Evolutionary conservation across 139 green algal species (phyloP).

Genomic region (Coelastrella sp.): DNA sequence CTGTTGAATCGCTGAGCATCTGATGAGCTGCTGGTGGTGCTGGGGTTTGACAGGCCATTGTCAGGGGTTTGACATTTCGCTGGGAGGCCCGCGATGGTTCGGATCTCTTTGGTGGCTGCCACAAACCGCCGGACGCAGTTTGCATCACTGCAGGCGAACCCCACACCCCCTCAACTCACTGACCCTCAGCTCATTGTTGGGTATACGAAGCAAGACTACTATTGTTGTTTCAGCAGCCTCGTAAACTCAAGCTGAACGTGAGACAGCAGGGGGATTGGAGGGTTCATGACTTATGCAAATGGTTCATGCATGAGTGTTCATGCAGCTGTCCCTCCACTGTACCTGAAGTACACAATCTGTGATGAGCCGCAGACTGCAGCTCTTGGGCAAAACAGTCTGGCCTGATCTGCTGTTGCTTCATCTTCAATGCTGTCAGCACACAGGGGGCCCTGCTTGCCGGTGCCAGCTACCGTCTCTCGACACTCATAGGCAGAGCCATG

Average conservation of each 20-base stretch:
- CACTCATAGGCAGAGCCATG: slow-evolving; percentile 44
- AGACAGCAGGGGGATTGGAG: no score
- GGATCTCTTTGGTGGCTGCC: slow-evolving; percentile 11
- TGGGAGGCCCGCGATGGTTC: slow-evolving; percentile 19
- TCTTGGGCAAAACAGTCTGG: slow-evolving; percentile 34
- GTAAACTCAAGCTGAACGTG: no score
- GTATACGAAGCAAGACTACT: no score
- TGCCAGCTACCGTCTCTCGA: slow-evolving; percentile 38
- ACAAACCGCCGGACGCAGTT: slow-evolving; percentile 42
- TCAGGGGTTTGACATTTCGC: not conserved
- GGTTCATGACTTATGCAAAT: no score
- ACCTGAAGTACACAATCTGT: slow-evolving; percentile 39
- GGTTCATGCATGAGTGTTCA: no score
- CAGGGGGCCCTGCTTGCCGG: slow-evolving; percentile 10
- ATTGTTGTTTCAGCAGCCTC: no score
- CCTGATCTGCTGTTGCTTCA: slow-evolving; percentile 43
- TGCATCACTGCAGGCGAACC: slow-evolving; percentile 3
- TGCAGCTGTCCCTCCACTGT: not conserved
- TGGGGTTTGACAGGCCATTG: not conserved
- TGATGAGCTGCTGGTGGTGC: not conserved
- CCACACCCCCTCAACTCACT: no score
- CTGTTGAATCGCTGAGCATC: slow-evolving; percentile 19
- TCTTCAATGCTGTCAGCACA: slow-evolving; percentile 8
- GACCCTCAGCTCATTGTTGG: no score
- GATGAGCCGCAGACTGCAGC: not conserved